These are phyloP conservation scores for Cytospora schulzeri DNA, from an alignment of 2,329 filamentous ascomycete species.

Conservation along the genomic window DNA sequence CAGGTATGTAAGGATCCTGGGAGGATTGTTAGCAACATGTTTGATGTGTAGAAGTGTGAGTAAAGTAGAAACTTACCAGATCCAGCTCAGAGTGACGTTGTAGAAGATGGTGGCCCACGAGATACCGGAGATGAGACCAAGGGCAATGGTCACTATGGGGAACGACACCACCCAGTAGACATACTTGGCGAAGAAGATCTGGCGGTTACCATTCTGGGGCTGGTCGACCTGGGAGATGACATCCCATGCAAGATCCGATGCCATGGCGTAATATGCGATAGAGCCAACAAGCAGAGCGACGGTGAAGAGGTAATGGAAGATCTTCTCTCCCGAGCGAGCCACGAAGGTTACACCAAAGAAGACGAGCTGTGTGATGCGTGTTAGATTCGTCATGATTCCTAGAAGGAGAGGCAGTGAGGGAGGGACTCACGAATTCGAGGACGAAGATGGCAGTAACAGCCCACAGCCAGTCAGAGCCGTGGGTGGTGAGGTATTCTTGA, in stretches of 20 bases:
- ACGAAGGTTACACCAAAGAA: conserved; percentile 43
- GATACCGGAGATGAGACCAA: conserved; percentile 54
- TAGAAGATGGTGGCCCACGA: conserved; percentile 59
- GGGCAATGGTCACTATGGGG: conserved; percentile 46
- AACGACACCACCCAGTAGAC: conserved; percentile 57
- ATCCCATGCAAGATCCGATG: conserved; percentile 52
- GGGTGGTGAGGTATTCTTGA: conserved; percentile 42
- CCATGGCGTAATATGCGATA: conserved; percentile 55
- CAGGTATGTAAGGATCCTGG: conserved; percentile 50
- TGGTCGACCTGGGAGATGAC: conserved; percentile 43
- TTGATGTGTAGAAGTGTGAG: conserved; percentile 23
- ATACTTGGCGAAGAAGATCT: conserved; percentile 60
- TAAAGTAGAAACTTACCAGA: conserved; percentile 38
- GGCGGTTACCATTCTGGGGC: conserved; percentile 39
- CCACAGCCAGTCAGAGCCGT: conserved; percentile 59
- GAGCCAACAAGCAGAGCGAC: conserved; percentile 52
- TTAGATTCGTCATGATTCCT: conserved; percentile 18
- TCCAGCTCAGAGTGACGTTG: conserved; percentile 52
- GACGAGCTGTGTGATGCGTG: conserved; percentile 38
- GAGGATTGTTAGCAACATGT: conserved; percentile 21
- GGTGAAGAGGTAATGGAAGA: conserved; percentile 60
- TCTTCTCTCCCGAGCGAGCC: conserved; percentile 49
- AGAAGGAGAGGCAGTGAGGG: not conserved
- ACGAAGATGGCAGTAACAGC: conserved; percentile 53
- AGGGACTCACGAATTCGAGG: conserved; percentile 47